Base-by-base conservation (phyloP, 805 yeast genomes). In the Zygosaccharomyces gambellarensis region DNA sequence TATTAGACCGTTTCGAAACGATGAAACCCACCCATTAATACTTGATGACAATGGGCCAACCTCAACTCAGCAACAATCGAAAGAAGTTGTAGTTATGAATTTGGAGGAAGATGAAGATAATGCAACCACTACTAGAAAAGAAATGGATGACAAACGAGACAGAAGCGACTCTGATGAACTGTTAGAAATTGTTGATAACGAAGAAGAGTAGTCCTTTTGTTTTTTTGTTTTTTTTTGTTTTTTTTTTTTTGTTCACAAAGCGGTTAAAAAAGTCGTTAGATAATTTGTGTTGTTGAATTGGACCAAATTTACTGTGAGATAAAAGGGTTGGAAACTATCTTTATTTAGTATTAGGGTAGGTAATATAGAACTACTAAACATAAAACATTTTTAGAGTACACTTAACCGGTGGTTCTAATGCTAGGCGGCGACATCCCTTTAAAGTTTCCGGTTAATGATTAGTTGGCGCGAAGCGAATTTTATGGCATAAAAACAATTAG, bases 1-100 rank as follows among this genome's bases (percentile, higher is more conserved):
- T 34, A 59, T 64, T 4, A 52, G 51, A 29, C 69, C 68, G 1
- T 68, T 66, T 46, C 54, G 63, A 14, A 68, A 68, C 32, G 63
- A 64, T 45, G 57, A 61, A 38, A 52, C 58, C 7, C 58, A 67
- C 50, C 71, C 71, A 1, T 51, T 68, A 5, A 48, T 67, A 1
- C 43, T 68, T 2, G 71, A 68, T 43, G 71, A 67, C 31, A 49
- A 43, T 25, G 53, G 43, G 8, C 5, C 34, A 9, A 17, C 27
- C 21, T 23, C 46, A 6, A 47, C 34, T 19, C 46, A 39, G 2
- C 46, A 46, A 27, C 43, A 43, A 23, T 6, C 32, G 17, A 31
- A 49, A 4, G 60, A 61, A 25, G 55, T 53, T 1, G 51, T 61
- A 5, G 52, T 55, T 3, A 60, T 62, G 65, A 52, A 62, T 40